These are phyloP conservation scores for Wickerhamiella siamensis DNA, from an alignment of 805 yeast genomes.

Conservation along the genomic window DNA sequence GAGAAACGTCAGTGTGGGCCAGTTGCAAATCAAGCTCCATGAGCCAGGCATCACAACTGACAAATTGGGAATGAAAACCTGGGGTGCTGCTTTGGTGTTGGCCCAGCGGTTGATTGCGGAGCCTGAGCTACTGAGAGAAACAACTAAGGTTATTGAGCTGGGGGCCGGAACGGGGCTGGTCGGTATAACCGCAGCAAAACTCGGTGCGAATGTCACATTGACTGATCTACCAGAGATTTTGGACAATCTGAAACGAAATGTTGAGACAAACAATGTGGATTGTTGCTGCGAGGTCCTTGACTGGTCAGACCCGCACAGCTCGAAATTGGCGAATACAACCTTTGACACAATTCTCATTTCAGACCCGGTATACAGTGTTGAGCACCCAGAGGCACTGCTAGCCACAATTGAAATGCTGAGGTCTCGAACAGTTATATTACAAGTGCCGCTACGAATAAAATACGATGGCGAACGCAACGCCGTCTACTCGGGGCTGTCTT, in stretches of 20 bases:
- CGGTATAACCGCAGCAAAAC: conserved; percentile 51
- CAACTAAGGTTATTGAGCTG: conserved; percentile 37
- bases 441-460: conserved; percentile 58
- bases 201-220: conserved; percentile 37
- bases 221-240: conserved; percentile 76
- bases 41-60: conserved; percentile 86
- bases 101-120: conserved; percentile 33
- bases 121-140: conserved; percentile 17
- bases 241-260: conserved; percentile 48
- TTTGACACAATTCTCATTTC: conserved; percentile 58
- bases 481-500: conserved; percentile 42
- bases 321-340: conserved; percentile 18
- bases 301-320: conserved; percentile 51
- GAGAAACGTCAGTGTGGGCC: conserved; percentile 40
- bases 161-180: conserved; percentile 93
- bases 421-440: conserved; percentile 36
- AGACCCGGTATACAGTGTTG: conserved; percentile 77
- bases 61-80: conserved; percentile 79
- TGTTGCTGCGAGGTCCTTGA: conserved; percentile 38
- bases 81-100: conserved; percentile 82
- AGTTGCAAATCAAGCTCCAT: conserved; percentile 30
- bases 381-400: conserved; percentile 64
- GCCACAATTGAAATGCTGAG: conserved; percentile 42
- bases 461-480: conserved; percentile 50
- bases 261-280: conserved; percentile 32